Percentiles rank a stretch among this genome's conserved stretches.
Conservation (phyloP, 148 eudicot genomes). For the Persicaria maculosa region DNA sequence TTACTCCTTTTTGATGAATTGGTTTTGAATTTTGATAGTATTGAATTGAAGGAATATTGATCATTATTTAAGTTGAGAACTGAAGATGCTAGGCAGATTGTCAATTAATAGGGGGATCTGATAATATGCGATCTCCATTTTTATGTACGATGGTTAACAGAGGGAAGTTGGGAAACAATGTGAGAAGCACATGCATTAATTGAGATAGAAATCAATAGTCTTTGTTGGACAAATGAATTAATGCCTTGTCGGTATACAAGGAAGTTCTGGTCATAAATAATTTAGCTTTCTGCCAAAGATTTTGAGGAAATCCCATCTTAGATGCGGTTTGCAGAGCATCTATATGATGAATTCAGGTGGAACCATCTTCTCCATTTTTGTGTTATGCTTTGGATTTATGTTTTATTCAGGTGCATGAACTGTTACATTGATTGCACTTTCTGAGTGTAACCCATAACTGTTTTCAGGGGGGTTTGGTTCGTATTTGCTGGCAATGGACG, state of each 20-base stretch:
- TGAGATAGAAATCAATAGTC: no score
- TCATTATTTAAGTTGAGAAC: background rate
- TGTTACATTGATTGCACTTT: conserved; percentile 8
- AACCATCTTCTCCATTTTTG: background rate
- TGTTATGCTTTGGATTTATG: background rate
- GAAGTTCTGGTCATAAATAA: no score
- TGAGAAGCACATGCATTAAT: background rate
- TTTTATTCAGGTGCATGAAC: background rate
- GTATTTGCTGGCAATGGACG: conserved; percentile 88
- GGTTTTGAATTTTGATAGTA: background rate
- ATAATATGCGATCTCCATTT: background rate
- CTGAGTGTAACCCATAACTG: conserved; percentile 4
- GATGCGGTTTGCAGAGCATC: background rate
- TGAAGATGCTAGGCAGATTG: background rate
- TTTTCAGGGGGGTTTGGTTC: conserved; percentile 85
- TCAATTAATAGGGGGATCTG: background rate
- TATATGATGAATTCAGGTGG: background rate
- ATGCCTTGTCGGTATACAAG: no score
- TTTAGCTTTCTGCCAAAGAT: no score
- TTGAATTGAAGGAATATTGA: background rate
- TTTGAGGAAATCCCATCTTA: no score
- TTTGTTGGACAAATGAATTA: no score
- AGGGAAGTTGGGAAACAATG: background rate
- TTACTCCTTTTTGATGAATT: background rate
- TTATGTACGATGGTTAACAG: background rate